Conservation (phyloP, 2,329 filamentous ascomycete genomes). For the Aspergillus caelatus region DNA sequence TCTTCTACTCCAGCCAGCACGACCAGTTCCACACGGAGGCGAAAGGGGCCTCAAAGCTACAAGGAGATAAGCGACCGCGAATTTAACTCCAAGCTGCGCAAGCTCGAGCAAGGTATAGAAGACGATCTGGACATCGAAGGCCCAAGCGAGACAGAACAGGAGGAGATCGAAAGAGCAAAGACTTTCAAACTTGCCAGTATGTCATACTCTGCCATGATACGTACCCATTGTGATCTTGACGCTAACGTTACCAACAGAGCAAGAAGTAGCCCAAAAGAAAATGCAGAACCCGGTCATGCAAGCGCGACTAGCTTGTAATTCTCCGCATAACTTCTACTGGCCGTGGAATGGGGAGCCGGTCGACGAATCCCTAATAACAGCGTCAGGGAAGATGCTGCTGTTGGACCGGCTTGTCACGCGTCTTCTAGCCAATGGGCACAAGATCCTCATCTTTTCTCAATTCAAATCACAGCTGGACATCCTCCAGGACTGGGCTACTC, state of each 20-base stretch:
- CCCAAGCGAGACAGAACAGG: constrained; percentile 52
- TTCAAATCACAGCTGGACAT: constrained; percentile 95
- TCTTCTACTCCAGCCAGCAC: constrained; percentile 70
- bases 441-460: constrained; percentile 94
- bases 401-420: constrained; percentile 81
- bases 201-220: constrained; percentile 30
- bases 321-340: constrained; percentile 94
- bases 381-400: constrained; percentile 94
- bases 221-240: neutral
- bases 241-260: constrained; percentile 56
- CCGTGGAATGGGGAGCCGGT: constrained; percentile 72
- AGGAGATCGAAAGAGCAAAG: constrained; percentile 66
- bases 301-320: constrained; percentile 87
- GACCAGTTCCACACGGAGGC: constrained; percentile 53
- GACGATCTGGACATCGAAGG: constrained; percentile 55
- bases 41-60: constrained; percentile 60
- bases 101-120: constrained; percentile 57
- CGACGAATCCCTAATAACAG: constrained; percentile 80
- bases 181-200: constrained; percentile 76
- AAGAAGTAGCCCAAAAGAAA: constrained; percentile 87
- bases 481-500: constrained; percentile 78
- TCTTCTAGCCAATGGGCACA: constrained; percentile 75
- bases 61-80: constrained; percentile 77
- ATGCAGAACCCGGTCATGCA: constrained; percentile 93
- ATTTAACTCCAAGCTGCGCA: constrained; percentile 72